Evolutionary conservation across 169 alveolate genomes (phyloP).

Genomic region (Plasmodium knowlesi): DNA sequence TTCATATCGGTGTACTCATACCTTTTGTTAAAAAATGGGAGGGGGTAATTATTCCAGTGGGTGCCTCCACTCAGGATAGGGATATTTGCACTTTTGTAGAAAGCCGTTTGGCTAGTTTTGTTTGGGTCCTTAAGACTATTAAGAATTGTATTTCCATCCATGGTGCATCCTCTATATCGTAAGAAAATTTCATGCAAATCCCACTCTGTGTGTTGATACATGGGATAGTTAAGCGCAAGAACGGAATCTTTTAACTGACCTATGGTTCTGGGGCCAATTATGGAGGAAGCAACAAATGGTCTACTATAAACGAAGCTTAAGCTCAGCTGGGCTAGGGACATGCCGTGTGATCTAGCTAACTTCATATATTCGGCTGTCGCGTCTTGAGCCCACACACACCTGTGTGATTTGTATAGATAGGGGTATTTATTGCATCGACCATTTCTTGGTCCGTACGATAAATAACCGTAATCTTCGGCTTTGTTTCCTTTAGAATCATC

Average conservation of each 20-base stretch:
- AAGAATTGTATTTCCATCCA: constrained; percentile 88
- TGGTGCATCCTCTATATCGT: constrained; percentile 88
- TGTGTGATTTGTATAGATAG: constrained; percentile 86
- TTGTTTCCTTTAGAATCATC: constrained; percentile 66
- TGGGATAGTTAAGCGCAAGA: constrained; percentile 84
- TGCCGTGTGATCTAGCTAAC: constrained; percentile 86
- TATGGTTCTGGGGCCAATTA: constrained; percentile 87
- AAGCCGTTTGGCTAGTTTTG: constrained; percentile 84
- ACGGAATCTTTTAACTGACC: constrained; percentile 88
- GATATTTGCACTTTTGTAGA: constrained; percentile 80
- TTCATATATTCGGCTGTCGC: constrained; percentile 86
- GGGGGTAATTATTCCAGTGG: constrained; percentile 80
- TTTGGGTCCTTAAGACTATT: constrained; percentile 82
- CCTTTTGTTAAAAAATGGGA: constrained; percentile 73
- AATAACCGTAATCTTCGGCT: constrained; percentile 88
- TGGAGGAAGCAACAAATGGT: constrained; percentile 87
- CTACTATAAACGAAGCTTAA: constrained; percentile 83
- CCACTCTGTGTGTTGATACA: constrained; percentile 78
- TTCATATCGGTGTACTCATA: constrained; percentile 73
- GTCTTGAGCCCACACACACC: constrained; percentile 90
- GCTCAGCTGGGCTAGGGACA: constrained; percentile 85
- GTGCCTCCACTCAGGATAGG: constrained; percentile 92
- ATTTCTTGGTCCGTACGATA: constrained; percentile 86
- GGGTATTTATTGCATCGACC: constrained; percentile 87
- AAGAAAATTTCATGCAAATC: constrained; percentile 87